phyloP scores from a whole-genome alignment of 495 filamentous ascomycete species.

The Lindgomyces ingoldianus region DNA sequence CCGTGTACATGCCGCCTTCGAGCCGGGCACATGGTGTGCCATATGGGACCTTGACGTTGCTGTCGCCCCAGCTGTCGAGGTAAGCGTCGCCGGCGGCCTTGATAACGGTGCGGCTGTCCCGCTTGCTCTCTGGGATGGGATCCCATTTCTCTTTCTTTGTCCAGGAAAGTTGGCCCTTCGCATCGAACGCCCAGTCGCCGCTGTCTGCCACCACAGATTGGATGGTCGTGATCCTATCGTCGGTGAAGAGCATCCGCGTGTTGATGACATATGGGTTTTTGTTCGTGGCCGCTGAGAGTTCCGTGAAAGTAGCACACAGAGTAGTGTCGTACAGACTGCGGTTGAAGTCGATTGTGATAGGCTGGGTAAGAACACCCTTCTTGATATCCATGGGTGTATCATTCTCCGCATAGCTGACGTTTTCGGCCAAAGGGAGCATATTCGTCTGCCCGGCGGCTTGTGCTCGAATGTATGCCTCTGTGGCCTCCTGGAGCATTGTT shows the following conservation, averaged over 20 bases:
- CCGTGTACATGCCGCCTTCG: slow-evolving; percentile 47
- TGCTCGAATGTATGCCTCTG: slow-evolving; percentile 23
- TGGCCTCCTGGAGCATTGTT: slow-evolving; percentile 17
- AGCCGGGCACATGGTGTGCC: slow-evolving; percentile 52
- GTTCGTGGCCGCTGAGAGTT: slow-evolving; percentile 26
- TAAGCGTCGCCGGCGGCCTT: slow-evolving; percentile 33
- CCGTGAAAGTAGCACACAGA: slow-evolving; percentile 27
- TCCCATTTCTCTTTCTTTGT: slow-evolving; percentile 25
- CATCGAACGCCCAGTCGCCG: slow-evolving; percentile 35
- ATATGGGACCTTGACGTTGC: slow-evolving; percentile 48
- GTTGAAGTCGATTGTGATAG: slow-evolving; percentile 29
- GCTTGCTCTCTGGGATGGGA: slow-evolving; percentile 21
- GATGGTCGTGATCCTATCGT: slow-evolving; percentile 23
- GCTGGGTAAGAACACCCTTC: slow-evolving; percentile 14
- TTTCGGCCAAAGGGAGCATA: slow-evolving; percentile 13
- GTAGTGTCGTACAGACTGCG: slow-evolving; percentile 30
- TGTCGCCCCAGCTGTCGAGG: slow-evolving; percentile 45
- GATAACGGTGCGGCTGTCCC: slow-evolving; percentile 30
- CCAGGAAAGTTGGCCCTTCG: slow-evolving; percentile 12
- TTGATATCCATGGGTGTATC: slow-evolving; percentile 11
- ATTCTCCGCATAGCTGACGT: slow-evolving; percentile 25
- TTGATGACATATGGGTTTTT: slow-evolving; percentile 28
- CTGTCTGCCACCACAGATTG: slow-evolving; percentile 26
- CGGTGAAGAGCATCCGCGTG: slow-evolving; percentile 23
- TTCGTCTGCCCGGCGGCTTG: slow-evolving; percentile 21